Evolutionary conservation across 2,329 filamentous ascomycete species (phyloP), one percentile per base, ranked within the genome.

Genomic region (Thermomyces lanuginosus): DNA sequence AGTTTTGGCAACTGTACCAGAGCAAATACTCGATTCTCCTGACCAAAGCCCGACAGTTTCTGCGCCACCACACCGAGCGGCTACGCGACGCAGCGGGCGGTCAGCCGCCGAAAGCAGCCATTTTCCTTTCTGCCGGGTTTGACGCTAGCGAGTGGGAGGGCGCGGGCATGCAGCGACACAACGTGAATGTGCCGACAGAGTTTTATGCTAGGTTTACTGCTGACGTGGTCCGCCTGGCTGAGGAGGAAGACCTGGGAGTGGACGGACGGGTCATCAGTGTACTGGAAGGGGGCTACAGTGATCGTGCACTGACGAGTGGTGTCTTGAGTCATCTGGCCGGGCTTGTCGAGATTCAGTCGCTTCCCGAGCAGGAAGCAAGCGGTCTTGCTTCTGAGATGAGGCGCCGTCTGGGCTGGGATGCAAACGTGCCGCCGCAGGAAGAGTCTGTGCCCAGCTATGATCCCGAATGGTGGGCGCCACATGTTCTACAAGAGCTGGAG

Each of bases 141-240:
- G 89, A 98, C 54, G 89, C 89, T 3, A 93, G 84, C 45, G 83
- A 98, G 48, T 91, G 80, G 73, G 89, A 98, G 50, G 74, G 78
- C 10, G 63, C 69, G 3, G 82, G 81, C 3, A 98, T 98, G 89
- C 89, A 98, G 53, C 69, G 89, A 24, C 89, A 98, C 52, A 76
- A 79, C 31, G 84, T 92, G 43, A 92, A 92, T 44, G 89, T 98
- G 2, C 86, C 89, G 0, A 98, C 86, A 0, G 81, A 86, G 28
- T 98, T 98, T 48, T 98, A 95, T 46, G 89, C 89, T 25, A 72
- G 78, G 1, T 77, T 98, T 37, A 86, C 86, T 0, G 68, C 74
- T 22, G 89, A 98, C 44, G 69, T 93, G 3, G 75, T 91, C 8
- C 72, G 67, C 24, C 60, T 98, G 32, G 78, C 91, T 0, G 67